These are phyloP conservation scores for Cladosporium sp. DNA, from an alignment of 2,329 filamentous ascomycete species.

Conservation along the genomic window DNA sequence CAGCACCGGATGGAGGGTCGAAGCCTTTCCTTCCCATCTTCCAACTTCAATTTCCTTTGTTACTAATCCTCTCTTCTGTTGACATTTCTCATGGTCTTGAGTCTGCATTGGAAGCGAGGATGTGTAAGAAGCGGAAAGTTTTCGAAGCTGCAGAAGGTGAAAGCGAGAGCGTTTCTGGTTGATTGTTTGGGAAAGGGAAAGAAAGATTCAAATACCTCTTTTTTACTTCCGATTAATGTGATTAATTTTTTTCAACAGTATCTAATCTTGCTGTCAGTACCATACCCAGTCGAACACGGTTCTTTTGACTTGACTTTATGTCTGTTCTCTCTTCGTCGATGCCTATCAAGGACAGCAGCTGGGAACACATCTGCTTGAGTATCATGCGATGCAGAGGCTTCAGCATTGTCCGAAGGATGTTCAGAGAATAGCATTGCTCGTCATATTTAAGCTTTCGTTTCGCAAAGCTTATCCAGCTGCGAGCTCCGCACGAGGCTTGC, in stretches of 20 bases:
- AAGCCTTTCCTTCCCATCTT: not conserved
- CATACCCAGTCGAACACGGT: not conserved
- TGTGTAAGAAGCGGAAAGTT: not conserved
- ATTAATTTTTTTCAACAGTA: not conserved
- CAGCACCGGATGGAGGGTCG: not conserved
- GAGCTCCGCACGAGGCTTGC: not conserved
- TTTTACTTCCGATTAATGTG: constrained; percentile 5
- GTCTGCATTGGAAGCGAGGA: not conserved
- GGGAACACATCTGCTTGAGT: not conserved
- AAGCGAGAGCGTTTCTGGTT: not conserved
- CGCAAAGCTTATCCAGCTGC: not conserved
- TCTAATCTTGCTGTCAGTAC: not conserved
- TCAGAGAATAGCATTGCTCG: not conserved
- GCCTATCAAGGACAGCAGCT: not conserved
- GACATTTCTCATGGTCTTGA: not conserved
- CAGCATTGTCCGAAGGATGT: not conserved
- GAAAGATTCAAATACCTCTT: not conserved
- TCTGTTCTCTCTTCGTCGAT: not conserved
- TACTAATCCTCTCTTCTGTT: not conserved
- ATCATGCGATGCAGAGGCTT: not conserved
- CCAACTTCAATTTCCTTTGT: not conserved
- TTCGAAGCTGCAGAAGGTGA: not conserved
- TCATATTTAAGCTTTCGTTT: not conserved
- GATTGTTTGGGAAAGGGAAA: not conserved
- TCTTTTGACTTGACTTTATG: not conserved